phyloP scores from a whole-genome alignment of 148 eudicot genomes.

The Chenopodium album region DNA sequence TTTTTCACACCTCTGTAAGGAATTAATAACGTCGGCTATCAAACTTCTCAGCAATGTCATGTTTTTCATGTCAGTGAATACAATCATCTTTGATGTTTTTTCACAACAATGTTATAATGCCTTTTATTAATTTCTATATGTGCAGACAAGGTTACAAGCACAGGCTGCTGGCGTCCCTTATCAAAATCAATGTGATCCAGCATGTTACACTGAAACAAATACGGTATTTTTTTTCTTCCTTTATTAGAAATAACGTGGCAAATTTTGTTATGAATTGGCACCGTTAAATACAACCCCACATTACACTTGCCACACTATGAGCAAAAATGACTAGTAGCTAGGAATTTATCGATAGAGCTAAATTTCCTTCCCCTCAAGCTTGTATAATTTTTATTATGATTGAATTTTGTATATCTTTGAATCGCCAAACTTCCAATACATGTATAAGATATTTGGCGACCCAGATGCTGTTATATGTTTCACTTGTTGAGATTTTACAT shows the following conservation, averaged over 20 bases:
- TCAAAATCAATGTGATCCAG: slow-evolving; percentile 38
- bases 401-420: neutral
- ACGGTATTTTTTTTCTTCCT: slow-evolving; percentile 34
- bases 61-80: no score
- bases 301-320: neutral
- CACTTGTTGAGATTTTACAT: neutral
- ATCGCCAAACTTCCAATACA: neutral
- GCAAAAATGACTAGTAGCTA: neutral
- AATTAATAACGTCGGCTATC: no score
- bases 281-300: neutral
- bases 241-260: neutral
- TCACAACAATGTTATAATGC: neutral
- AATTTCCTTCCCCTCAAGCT: neutral
- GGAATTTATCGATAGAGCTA: neutral
- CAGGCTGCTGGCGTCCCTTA: slow-evolving; percentile 88
- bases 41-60: no score
- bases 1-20: no score
- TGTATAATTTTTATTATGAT: neutral
- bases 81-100: no score
- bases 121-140: neutral
- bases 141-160: slow-evolving; percentile 94
- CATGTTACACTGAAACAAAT: slow-evolving; percentile 45
- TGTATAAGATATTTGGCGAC: neutral
- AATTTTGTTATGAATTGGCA: neutral
- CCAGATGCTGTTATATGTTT: no score